A percentile compares a stretch with the other conserved stretches of the same genome.
Conservation (phyloP, 768 basidiomycete species). For the Leccinum sublutescens region DNA sequence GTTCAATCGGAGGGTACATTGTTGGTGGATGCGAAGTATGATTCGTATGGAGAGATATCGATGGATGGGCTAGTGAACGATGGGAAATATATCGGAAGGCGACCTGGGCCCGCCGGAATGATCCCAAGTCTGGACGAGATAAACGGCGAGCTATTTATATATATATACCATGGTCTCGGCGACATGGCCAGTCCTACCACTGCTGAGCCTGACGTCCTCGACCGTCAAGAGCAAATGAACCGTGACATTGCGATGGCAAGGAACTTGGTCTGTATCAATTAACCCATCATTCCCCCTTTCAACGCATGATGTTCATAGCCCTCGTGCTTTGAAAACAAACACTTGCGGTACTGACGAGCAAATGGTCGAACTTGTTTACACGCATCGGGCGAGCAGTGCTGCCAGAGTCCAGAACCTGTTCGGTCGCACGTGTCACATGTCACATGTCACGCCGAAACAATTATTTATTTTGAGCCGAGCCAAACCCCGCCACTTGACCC, state of each 20-base stretch:
- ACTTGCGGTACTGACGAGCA: no score
- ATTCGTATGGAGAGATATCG: constrained; percentile 11
- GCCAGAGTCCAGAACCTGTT: no score
- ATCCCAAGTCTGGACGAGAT: constrained; percentile 11
- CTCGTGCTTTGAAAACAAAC: no score
- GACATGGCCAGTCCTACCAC: background rate
- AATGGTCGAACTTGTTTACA: no score
- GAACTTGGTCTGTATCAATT: no score
- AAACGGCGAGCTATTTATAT: background rate
- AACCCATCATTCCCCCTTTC: no score
- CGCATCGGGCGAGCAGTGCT: no score
- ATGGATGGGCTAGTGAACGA: constrained; percentile 14
- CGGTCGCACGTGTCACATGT: background rate
- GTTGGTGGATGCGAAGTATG: constrained; percentile 2
- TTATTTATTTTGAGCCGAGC: background rate
- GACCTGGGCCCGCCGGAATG: background rate
- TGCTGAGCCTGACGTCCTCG: background rate
- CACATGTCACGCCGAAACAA: background rate
- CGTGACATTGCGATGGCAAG: no score
- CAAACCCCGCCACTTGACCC: background rate
- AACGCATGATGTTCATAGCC: no score
- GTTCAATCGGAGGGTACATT: constrained; percentile 71
- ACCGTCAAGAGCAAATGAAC: background rate
- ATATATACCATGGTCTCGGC: background rate
- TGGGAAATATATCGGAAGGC: constrained; percentile 8